Percentiles rank a stretch among this genome's conserved stretches.
Evolutionary conservation across 2,329 filamentous ascomycete genomes (phyloP).

Genomic region (Tolypocladium inflatum): DNA sequence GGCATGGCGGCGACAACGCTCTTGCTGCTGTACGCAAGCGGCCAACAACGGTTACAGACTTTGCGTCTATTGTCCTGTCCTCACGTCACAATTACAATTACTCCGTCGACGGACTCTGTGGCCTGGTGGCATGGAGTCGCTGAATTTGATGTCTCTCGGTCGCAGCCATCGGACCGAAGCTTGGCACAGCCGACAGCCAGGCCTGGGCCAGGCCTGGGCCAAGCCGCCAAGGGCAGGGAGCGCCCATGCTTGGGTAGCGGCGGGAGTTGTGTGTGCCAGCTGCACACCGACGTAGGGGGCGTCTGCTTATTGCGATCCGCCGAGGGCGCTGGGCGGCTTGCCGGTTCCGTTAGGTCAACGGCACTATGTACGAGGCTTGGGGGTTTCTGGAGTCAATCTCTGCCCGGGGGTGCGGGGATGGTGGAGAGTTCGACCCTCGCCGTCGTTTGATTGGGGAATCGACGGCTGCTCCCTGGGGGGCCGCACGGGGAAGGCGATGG

Average conservation of each 20-base stretch:
- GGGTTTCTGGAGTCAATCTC: not conserved
- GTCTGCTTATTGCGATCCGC: not conserved
- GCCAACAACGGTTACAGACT: not conserved
- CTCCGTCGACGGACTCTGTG: not conserved
- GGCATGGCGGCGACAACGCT: not conserved
- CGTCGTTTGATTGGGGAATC: not conserved
- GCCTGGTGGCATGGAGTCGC: not conserved
- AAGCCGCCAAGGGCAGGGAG: not conserved
- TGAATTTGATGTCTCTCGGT: not conserved
- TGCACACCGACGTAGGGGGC: constrained; percentile 1
- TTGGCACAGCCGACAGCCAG: not conserved
- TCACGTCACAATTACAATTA: not conserved
- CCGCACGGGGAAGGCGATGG: not conserved
- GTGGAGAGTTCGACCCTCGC: not conserved
- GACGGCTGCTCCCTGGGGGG: not conserved
- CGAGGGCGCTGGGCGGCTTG: not conserved
- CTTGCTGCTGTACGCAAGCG: not conserved
- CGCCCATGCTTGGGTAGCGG: not conserved
- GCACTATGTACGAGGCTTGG: not conserved
- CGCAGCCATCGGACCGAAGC: not conserved
- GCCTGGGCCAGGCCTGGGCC: not conserved
- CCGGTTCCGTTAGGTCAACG: not conserved
- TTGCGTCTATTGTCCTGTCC: not conserved
- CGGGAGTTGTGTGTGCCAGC: not conserved
- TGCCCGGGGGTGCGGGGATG: not conserved